Base-by-base conservation (phyloP, 2,329 filamentous ascomycete species). In the Claviceps sorghi region DNA sequence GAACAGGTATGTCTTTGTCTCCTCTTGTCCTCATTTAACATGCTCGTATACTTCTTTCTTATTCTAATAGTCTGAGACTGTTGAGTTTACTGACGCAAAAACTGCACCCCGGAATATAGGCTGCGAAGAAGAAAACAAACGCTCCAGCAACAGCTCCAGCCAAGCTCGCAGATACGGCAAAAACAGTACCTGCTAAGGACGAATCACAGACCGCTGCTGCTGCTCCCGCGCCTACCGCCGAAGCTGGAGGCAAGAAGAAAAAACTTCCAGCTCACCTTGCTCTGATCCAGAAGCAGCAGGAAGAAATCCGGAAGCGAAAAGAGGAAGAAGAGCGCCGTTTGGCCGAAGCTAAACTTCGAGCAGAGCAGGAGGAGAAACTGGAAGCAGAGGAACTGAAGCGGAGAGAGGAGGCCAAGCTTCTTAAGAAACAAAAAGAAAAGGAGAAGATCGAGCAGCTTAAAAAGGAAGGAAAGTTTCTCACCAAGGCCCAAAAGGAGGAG, bases 361-460 rank as follows among this genome's bases (percentile, higher is more conserved):
- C 81, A 30, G 83, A 82, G 60, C 84, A 86, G 59, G 75, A 84
- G 54, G 82, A 87, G 64, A 74, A 75, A 48, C 66, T 69, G 51
- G 77, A 76, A 41, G 79, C 74, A 9, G 88, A 91, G 65, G 86
- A 90, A 61, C 66, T 71, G 53, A 81, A 82, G 69, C 77, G 75
- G 53, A 82, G 73, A 58, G 85, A 87, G 61, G 88, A 91, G 63
- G 80, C 82, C 50, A 87, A 80, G 68, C 81, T 82, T 1, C 69
- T 81, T 44, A 91, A 86, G 76, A 93, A 91, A 74, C 86, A 88
- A 62, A 88, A 80, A 65, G 88, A 94, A 62, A 91, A 86, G 73
- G 85, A 90, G 67, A 87, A 79, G 68, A 83, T 91, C 55, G 88
- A 93, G 64, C 84, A 91, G 70, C 78, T 88, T 53, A 93, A 91